Evolutionary conservation across 2,329 filamentous ascomycete species (phyloP).

Genomic region (Hymenoscyphus albidus): DNA sequence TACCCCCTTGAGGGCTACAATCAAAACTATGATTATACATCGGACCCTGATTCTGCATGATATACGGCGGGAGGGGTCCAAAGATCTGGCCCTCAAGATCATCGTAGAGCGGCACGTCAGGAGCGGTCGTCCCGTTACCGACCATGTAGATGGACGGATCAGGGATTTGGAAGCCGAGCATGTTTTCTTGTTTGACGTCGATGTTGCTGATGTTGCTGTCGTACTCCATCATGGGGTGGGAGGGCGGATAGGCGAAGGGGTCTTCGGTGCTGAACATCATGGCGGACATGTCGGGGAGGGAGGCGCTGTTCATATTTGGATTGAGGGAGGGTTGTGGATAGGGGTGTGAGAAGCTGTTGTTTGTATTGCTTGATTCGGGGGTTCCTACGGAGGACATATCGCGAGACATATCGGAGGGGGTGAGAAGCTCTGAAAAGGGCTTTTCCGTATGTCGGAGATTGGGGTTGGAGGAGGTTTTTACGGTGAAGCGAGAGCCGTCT

Average conservation of each 20-base stretch:
- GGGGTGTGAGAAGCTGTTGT: conserved; percentile 18
- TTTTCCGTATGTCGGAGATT: conserved; percentile 23
- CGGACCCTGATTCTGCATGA: conserved; percentile 37
- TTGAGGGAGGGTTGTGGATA: conserved; percentile 27
- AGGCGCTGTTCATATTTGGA: conserved; percentile 14
- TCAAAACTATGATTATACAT: neutral
- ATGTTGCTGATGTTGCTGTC: conserved; percentile 34
- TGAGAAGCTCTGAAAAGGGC: conserved; percentile 29
- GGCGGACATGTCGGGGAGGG: conserved; percentile 64
- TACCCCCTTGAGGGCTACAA: neutral
- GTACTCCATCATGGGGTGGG: conserved; percentile 65
- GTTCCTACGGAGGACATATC: conserved; percentile 29
- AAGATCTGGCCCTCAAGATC: conserved; percentile 72
- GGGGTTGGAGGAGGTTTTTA: conserved; percentile 27
- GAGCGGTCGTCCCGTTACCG: neutral
- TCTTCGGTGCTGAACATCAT: conserved; percentile 80
- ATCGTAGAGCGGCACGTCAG: conserved; percentile 37
- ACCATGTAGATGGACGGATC: conserved; percentile 29
- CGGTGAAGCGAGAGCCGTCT: conserved; percentile 28
- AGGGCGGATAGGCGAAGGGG: conserved; percentile 73
- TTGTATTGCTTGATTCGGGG: conserved; percentile 25
- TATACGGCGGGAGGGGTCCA: conserved; percentile 62
- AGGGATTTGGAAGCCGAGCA: conserved; percentile 13
- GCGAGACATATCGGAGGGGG: conserved; percentile 27
- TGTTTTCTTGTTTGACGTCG: conserved; percentile 26